Conservation (phyloP, 2,329 filamentous ascomycete genomes). For the Cladosporium austrohemisphaericum region DNA sequence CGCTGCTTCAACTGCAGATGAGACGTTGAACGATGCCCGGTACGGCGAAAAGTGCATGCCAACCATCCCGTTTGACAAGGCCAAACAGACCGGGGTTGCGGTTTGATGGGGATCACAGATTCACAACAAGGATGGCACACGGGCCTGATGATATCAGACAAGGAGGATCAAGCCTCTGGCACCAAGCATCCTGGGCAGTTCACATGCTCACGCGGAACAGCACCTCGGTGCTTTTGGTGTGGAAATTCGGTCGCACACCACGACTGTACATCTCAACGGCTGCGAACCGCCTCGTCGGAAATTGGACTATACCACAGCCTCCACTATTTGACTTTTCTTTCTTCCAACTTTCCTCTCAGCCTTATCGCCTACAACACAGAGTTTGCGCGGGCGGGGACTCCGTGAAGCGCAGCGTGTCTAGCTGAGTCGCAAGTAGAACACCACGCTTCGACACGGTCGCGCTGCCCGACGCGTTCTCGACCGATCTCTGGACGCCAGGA, state of each 20-base stretch:
- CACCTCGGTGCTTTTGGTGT: neutral
- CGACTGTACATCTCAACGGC: neutral
- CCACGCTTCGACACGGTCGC: constrained; percentile 1
- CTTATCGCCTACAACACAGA: too few species aligned
- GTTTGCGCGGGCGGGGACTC: neutral
- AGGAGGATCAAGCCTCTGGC: neutral
- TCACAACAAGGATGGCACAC: neutral
- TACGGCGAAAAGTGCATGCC: too few species aligned
- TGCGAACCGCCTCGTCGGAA: neutral
- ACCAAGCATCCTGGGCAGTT: too few species aligned
- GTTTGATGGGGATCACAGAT: too few species aligned
- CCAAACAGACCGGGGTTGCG: too few species aligned
- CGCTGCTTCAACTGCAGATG: too few species aligned
- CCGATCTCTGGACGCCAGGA: neutral
- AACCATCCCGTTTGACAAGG: too few species aligned
- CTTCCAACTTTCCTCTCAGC: neutral
- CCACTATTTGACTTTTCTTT: neutral
- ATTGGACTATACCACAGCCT: neutral
- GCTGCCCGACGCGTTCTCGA: constrained; percentile 8
- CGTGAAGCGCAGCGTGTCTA: neutral
- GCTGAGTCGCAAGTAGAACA: neutral
- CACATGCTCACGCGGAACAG: constrained; percentile 4
- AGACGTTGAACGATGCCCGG: too few species aligned
- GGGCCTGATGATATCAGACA: constrained; percentile 7
- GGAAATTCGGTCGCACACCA: neutral